A percentile compares a stretch with the other conserved stretches of the same genome.
Evolutionary conservation across 2,329 filamentous ascomycete genomes (phyloP).

Genomic region (Moelleriella libera): DNA sequence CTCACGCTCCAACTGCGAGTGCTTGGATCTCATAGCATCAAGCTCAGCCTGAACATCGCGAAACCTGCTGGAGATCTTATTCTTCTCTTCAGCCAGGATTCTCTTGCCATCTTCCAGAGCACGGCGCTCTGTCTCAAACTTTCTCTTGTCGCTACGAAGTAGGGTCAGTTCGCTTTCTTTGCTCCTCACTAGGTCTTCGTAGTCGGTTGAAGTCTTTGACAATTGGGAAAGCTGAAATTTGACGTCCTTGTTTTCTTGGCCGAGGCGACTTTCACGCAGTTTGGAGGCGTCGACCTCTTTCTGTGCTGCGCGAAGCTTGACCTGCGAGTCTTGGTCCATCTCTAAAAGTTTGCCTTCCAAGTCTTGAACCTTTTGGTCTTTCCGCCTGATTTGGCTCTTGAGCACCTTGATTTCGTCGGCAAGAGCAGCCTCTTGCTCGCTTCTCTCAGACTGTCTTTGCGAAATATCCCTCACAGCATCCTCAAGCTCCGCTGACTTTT

Average conservation of each 20-base stretch:
- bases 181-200: conserved; percentile 81
- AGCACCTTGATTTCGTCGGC: conserved; percentile 81
- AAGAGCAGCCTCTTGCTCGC: conserved; percentile 61
- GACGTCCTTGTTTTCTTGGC: conserved; percentile 68
- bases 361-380: conserved; percentile 81
- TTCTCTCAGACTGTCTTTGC: conserved; percentile 55
- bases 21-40: conserved; percentile 73
- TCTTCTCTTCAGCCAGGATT: conserved; percentile 58
- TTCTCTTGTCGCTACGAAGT: conserved; percentile 71
- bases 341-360: conserved; percentile 73
- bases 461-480: conserved; percentile 56
- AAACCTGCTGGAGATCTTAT: conserved; percentile 60
- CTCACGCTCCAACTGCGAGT: conserved; percentile 73
- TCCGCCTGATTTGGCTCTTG: conserved; percentile 75
- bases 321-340: conserved; percentile 75
- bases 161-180: conserved; percentile 90
- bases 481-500: conserved; percentile 56
- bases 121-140: conserved; percentile 66
- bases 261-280: conserved; percentile 60
- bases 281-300: conserved; percentile 69
- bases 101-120: conserved; percentile 68
- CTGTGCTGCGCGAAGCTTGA: conserved; percentile 63
- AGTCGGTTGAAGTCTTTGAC: conserved; percentile 83
- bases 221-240: conserved; percentile 77
- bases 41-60: conserved; percentile 80